Percentiles rank a stretch among this genome's conserved stretches.
Conservation (phyloP, 2,329 filamentous ascomycete species). For the Leptosphaerulina australis region DNA sequence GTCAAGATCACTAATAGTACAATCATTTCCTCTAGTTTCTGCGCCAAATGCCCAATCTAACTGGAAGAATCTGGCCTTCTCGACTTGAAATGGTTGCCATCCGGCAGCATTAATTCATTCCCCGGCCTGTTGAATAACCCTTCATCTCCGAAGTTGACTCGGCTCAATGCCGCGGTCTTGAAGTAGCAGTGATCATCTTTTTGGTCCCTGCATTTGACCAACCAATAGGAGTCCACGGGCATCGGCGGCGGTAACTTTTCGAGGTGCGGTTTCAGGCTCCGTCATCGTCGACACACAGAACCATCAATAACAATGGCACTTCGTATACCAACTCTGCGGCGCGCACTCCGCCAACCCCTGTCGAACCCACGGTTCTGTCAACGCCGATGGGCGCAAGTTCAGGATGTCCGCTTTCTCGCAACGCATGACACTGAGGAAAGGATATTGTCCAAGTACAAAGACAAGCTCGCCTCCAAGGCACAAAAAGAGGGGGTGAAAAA, state of each 20-base stretch:
- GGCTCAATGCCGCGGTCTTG: conserved; percentile 12
- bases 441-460: conserved; percentile 82
- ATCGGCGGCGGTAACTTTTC: conserved; percentile 10
- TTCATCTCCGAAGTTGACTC: conserved; percentile 11
- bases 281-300: conserved; percentile 6
- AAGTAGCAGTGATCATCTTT: conserved; percentile 14
- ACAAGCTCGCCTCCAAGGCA: conserved; percentile 84
- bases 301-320: conserved; percentile 27
- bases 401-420: conserved; percentile 87
- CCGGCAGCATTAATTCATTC: background rate
- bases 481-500: conserved; percentile 71
- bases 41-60: too few relatives aligned
- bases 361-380: conserved; percentile 56
- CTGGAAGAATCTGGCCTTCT: background rate
- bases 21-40: too few relatives aligned
- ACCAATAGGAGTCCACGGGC: conserved; percentile 14
- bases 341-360: conserved; percentile 41
- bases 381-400: conserved; percentile 86
- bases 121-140: conserved; percentile 9
- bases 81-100: background rate
- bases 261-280: conserved; percentile 6
- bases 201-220: conserved; percentile 6
- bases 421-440: conserved; percentile 72
- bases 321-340: conserved; percentile 38
- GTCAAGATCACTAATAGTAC: too few relatives aligned